A percentile compares a stretch with the other conserved stretches of the same genome.
These are phyloP conservation scores for Quercus robur DNA, from an alignment of 306 rosid genomes.

Conservation along the genomic window DNA sequence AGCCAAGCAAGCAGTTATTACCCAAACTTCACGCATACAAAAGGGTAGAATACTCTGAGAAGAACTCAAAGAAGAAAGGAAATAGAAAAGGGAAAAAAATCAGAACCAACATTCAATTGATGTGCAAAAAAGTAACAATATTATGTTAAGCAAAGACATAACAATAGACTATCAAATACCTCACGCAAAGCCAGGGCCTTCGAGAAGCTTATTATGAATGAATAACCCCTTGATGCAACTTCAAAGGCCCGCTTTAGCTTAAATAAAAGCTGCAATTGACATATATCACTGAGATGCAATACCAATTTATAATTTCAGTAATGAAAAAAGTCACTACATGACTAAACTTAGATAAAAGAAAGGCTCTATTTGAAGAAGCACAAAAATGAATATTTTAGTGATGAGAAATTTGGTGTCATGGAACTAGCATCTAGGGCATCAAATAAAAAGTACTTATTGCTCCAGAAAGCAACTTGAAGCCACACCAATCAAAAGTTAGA, in stretches of 20 bases:
- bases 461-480: not conserved
- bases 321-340: not conserved
- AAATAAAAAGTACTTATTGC: not conserved
- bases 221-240: conserved; percentile 91
- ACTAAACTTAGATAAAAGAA: not conserved
- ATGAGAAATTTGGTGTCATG: not conserved
- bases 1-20: conserved; percentile 80
- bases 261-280: conserved; percentile 74
- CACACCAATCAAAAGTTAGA: not conserved
- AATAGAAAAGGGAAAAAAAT: not conserved
- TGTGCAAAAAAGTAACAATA: conserved; percentile 12
- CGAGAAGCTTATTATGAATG: conserved; percentile 90
- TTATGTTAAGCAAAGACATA: conserved; percentile 9
- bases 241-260: conserved; percentile 86
- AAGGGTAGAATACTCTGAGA: conserved; percentile 82
- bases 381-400: not conserved
- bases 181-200: conserved; percentile 74
- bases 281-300: conserved; percentile 9
- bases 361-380: not conserved
- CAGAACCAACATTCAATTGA: conserved; percentile 21
- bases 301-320: not conserved
- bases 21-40: conserved; percentile 98
- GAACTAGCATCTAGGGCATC: not conserved
- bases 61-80: conserved; percentile 26
- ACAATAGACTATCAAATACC: conserved; percentile 49